Conservation (phyloP, 768 basidiomycete species). For the Punctularia strigosozonata region DNA sequence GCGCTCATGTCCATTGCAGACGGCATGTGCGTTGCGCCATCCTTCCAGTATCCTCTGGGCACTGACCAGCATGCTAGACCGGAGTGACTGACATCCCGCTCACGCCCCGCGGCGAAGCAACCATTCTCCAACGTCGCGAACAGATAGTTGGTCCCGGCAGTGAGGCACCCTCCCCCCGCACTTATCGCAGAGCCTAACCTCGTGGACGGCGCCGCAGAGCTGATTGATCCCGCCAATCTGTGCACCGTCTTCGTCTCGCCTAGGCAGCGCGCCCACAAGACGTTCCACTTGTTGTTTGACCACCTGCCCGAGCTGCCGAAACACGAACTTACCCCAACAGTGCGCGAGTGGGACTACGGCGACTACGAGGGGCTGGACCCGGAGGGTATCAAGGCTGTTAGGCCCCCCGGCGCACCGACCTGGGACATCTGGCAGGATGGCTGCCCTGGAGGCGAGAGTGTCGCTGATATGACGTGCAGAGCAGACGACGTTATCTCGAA, state of each 20-base stretch:
- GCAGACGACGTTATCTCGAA: constrained; percentile 68
- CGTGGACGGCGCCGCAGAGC: constrained; percentile 26
- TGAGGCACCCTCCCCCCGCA: constrained; percentile 15
- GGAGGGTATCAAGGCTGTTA: constrained; percentile 78
- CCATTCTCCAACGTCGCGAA: constrained; percentile 52
- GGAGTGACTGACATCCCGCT: constrained; percentile 83
- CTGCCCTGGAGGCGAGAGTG: constrained; percentile 83
- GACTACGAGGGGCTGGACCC: constrained; percentile 76
- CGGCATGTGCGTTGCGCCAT: constrained; percentile 40
- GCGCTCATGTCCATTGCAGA: constrained; percentile 20
- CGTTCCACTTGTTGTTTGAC: constrained; percentile 72
- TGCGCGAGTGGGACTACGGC: constrained; percentile 85
- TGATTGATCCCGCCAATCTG: constrained; percentile 72
- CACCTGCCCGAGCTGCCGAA: constrained; percentile 32
- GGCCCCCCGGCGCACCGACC: constrained; percentile 29
- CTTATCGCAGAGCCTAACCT: constrained; percentile 19
- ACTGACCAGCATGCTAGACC: constrained; percentile 39
- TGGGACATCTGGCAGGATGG: constrained; percentile 77
- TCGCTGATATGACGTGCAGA: constrained; percentile 64
- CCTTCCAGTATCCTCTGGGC: constrained; percentile 2
- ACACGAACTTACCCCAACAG: constrained; percentile 52
- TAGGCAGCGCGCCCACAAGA: constrained; percentile 74
- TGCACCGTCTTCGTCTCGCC: constrained; percentile 75
- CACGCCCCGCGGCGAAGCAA: constrained; percentile 61
- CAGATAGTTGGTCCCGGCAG: constrained; percentile 68